Base-by-base conservation (phyloP, 2,329 filamentous ascomycete genomes). In the Colletotrichum truncatum region DNA sequence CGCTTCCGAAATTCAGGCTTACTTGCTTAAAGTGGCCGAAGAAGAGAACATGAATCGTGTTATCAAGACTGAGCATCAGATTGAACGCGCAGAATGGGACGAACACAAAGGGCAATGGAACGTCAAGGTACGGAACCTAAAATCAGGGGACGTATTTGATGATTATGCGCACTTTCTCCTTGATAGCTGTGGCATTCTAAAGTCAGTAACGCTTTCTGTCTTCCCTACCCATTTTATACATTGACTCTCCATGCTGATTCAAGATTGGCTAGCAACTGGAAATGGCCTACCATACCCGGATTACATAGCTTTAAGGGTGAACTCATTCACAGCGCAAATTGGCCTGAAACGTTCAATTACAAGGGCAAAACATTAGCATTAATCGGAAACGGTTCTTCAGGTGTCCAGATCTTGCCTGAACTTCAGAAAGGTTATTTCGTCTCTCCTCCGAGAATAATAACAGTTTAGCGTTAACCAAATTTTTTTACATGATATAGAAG, bases 1-100 rank as follows among this genome's bases (percentile, higher is more conserved):
- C 0, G 83, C 83, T 1, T 74, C 76, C 1, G 87, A 90, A 70
- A 89, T 90, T 38, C 78, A 81, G 25, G 74, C 75, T 3, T 89
- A 89, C 64, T 78, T 89, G 16, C 74, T 78, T 46, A 68, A 70
- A 6, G 74, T 85, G 21, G 82, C 79, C 65, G 76, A 82, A 12
- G 82, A 84, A 30, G 81, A 84, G 66, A 70, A 75, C 41, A 80
- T 85, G 74, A 70, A 69, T 49, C 77, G 76, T 36, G 71, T 69
- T 6, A 83, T 85, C 70, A 82, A 78, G 72, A 77, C 77, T 1
- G 71, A 66, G 12, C 81, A 83, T 69, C 74, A 73, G 80, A 21
- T 85, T 10, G 63, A 72, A 3, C 74, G 73, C 6, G 82, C 82
- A 0, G 72, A 68, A 66, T 85, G 84, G 83, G 73, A 81, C 65